Evolutionary conservation across 1,284 basidiomycete species (phyloP), one percentile per base, ranked within the genome.

Genomic region (Ustilago cynodontis): DNA sequence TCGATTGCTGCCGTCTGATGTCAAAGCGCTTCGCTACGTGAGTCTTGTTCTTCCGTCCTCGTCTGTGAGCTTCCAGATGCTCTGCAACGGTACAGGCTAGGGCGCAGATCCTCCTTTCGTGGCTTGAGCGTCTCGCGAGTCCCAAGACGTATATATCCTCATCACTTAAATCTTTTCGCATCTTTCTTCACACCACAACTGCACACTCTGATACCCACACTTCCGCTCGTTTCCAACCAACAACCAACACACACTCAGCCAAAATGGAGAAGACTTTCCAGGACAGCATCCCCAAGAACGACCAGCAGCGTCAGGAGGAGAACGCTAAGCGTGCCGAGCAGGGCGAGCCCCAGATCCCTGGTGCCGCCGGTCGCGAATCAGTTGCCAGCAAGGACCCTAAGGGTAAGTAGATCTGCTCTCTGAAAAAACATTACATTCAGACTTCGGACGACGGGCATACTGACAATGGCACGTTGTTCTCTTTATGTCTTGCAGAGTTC

Each of bases 211-310:
- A 51, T 54, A 16, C 18, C 39, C 33, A 28, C 35, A 24, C 29
- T 43, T 43, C 18, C 28, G 22, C 35, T 26, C 28, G 11, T 18
- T 43, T 35, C n/a, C 50, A 11, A 39, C 43, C 59, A 11, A 39
- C 43, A 49, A 28, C 7, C 37, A 22, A 37, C 51, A 33, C 24
- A 29, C 11, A 43, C 35, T 24, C 29, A 54, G 13, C 31, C 50
- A 70, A 29, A 49, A 79, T 79, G 77, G 63, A 77, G 67, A 70
- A 77, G 67, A 80, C 78, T 14, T 80, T 80, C 71, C 63, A 80
- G 37, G 78, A 80, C 55, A 65, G 28, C 49, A 33, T 55, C 14
- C 66, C 67, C 39, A 59, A 60, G 55, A 64, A 58, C 56, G 71
- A 77, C 20, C 61, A 62, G 7, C 39, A 81, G 65, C 73, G 79